Evolutionary conservation across 169 alveolate genomes (phyloP), one percentile per base, ranked within the genome.

Genomic region (Plasmodium vivax): DNA sequence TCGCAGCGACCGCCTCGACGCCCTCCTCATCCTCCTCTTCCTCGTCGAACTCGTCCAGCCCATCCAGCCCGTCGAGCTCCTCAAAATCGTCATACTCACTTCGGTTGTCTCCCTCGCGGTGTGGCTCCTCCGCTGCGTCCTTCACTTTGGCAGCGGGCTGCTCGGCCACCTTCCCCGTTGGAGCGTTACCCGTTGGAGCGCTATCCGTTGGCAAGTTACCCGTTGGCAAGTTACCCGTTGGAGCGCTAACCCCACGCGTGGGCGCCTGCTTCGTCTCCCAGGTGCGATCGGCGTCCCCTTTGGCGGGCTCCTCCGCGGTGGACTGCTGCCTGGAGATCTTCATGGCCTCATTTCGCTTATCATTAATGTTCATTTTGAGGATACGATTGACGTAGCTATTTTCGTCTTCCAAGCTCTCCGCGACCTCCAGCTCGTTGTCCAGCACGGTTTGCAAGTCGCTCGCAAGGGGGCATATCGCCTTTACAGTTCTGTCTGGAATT

Each of bases 391-490:
- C 73, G 10, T 92, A 84, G 32, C 88, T 84, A 92, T 92, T 84
- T 92, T 92, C 93, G 77, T 92, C 88, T 47, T 92, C 93, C 84
- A 84, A 82, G 75, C 85, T 93, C 14, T 93, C 93, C 5, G 95
- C 95, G 54, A 93, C 92, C 23, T 94, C 87, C 23, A 74, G 80
- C 43, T 88, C 95, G 58, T 80, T 74, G 1, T 74, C 77, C 30
- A 94, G 34, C 32, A 90, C 96, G 34, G 94, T 90, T 54, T 82
- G 84, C 45, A 96, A 84, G 75, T 96, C 97, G 45, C 93, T 32
- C 2, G 97, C 96, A 12, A 96, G 85, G 14, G 97, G 97, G 8
- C 96, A 96, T 14, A 95, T 84, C 14, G 95, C 96, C 12, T 92
- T 81, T 14, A 96, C 95, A 10, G 93, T 75, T 82, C 96, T 79